Conservation (phyloP, 2,329 filamentous ascomycete species). For the Fusarium nygamai region DNA sequence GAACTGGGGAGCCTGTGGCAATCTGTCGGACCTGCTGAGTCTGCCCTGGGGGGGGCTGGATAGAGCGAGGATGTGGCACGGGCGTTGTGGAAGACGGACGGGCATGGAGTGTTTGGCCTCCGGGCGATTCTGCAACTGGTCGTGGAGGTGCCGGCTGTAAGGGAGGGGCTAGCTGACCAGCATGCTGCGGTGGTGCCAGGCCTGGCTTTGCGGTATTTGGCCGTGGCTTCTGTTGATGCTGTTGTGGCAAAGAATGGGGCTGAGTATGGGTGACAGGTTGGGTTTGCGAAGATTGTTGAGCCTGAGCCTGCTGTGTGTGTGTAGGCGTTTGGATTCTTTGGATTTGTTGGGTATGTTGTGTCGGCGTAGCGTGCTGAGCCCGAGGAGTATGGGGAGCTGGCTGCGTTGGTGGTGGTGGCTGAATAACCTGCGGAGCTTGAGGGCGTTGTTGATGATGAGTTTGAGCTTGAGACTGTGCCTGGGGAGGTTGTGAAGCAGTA, state of each 20-base stretch:
- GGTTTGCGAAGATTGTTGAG: conserved; percentile 29
- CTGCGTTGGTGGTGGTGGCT: conserved; percentile 16
- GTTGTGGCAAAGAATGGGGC: conserved; percentile 32
- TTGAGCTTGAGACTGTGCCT: conserved; percentile 33
- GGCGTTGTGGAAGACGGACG: conserved; percentile 48
- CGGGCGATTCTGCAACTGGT: conserved; percentile 31
- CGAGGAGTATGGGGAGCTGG: conserved; percentile 35
- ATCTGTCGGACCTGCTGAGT: conserved; percentile 43
- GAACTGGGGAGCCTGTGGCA: conserved; percentile 46
- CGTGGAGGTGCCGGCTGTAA: conserved; percentile 49
- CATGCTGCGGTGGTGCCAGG: conserved; percentile 49
- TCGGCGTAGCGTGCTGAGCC: conserved; percentile 30
- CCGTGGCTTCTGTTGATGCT: conserved; percentile 39
- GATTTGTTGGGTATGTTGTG: conserved; percentile 30
- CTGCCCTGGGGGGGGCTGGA: conserved; percentile 45
- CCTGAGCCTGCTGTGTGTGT: conserved; percentile 19
- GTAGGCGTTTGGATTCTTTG: conserved; percentile 32
- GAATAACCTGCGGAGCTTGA: conserved; percentile 26
- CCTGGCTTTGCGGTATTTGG: conserved; percentile 43
- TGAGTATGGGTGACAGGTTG: conserved; percentile 27
- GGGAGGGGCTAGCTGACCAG: conserved; percentile 49
- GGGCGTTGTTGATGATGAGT: conserved; percentile 20
- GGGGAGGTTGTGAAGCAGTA: conserved; percentile 34
- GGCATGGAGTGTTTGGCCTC: conserved; percentile 39
- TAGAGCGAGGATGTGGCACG: conserved; percentile 48